phyloP scores from a whole-genome alignment of 1,139 yeast genomes.

The Meyerozyma guilliermondii region DNA sequence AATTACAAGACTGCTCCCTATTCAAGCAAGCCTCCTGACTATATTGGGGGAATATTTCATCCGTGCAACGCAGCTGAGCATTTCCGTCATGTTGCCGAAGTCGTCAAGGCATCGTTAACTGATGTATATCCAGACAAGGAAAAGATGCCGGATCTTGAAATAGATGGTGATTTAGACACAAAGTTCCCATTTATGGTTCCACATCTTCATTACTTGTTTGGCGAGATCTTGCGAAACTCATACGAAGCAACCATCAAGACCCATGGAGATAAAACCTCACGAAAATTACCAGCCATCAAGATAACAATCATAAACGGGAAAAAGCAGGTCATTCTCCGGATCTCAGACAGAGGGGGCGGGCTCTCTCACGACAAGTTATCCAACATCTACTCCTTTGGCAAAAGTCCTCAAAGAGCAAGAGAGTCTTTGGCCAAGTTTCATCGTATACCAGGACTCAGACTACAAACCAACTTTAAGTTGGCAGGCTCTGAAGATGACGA shows the following conservation, averaged over 20 bases:
- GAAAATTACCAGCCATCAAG: slow-evolving; percentile 59
- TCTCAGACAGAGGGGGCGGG: slow-evolving; percentile 92
- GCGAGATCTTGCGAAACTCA: slow-evolving; percentile 82
- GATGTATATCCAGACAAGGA: slow-evolving; percentile 48
- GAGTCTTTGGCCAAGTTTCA: slow-evolving; percentile 60
- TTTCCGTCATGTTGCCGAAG: slow-evolving; percentile 47
- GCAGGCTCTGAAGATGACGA: slow-evolving; percentile 10
- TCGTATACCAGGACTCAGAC: slow-evolving; percentile 54
- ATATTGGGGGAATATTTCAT: slow-evolving; percentile 82
- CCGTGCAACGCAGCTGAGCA: slow-evolving; percentile 73
- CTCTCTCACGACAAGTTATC: slow-evolving; percentile 51
- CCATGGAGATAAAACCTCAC: slow-evolving; percentile 25
- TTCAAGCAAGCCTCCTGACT: slow-evolving; percentile 54
- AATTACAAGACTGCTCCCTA: slow-evolving; percentile 46
- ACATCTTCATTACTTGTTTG: slow-evolving; percentile 79
- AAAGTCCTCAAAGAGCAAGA: slow-evolving; percentile 53
- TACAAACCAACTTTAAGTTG: slow-evolving; percentile 36
- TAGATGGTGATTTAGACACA: slow-evolving; percentile 63
- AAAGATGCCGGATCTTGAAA: slow-evolving; percentile 66
- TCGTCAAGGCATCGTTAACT: slow-evolving; percentile 39
- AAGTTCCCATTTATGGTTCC: slow-evolving; percentile 79
- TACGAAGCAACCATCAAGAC: slow-evolving; percentile 67
- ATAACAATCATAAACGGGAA: slow-evolving; percentile 67
- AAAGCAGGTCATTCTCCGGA: slow-evolving; percentile 65
- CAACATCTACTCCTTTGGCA: slow-evolving; percentile 82